Base-by-base conservation (phyloP, 2,329 filamentous ascomycete species). In the Tolypocladium ophioglossoides region DNA sequence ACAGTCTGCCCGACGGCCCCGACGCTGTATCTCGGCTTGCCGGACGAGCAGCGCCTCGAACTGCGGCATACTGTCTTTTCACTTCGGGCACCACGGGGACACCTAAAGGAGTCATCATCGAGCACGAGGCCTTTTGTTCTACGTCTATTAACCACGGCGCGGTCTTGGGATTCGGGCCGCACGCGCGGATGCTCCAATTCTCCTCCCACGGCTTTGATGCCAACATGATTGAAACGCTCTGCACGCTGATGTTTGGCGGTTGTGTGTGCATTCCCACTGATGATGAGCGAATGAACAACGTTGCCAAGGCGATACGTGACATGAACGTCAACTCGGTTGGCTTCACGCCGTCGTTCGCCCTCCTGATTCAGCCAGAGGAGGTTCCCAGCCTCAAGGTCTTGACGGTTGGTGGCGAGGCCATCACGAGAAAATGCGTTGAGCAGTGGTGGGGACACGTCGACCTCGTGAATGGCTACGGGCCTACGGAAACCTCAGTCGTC, bases 261-360 rank as follows among this genome's bases (percentile, higher is more conserved):
- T 63, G 61, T n/a, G n/a, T 65, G 4, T 64, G 62, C 22, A 52
- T 60, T 2, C 55, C 56, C 2, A 58, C 61, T 0, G 62, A 62
- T 7, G 38, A 57, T 11, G 58, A 59, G 14, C 54, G 60, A 0
- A 41, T 56, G 18, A 58, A 59, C 38, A 54, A 60, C 4, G 46
- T 64, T 4, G 39, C 44, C 8, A 52, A 48, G 3, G 55, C 56
- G 22, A 60, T 64, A 8, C 51, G 57, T 38, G 49, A 52, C 14
- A 52, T 60, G 40, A 38, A 52, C 12, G 60, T 57, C 4, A 64
- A 61, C 37, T 55, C 48, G n/a, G 44, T 47, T 1, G 49, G 47
- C 9, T 50, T 62, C 20, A 61, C 59, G 4, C 58, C 61, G 0
- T 57, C 59, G 0, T 56, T 59, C 49, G 57, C 55, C 22, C 52